Evolutionary conservation across 2,329 filamentous ascomycete species (phyloP).

Genomic region (Ceratocystis cacaofunesta): DNA sequence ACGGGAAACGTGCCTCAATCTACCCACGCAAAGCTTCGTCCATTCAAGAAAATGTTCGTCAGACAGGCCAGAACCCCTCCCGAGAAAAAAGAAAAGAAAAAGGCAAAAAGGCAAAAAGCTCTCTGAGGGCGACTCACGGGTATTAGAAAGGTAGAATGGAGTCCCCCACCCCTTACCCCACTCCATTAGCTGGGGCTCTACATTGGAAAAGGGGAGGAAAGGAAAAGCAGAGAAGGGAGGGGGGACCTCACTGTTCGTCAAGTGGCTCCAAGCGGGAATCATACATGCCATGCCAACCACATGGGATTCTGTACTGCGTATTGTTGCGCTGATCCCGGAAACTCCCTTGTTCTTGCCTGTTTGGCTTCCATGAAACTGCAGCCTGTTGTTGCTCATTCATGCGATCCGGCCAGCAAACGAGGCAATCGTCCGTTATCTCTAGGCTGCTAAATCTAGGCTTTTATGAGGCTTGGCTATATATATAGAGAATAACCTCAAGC

Average conservation of each 20-base stretch:
- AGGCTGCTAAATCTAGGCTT: too few species aligned
- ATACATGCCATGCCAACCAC: constrained; percentile 5
- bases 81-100: too few species aligned
- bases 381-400: not conserved
- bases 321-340: not conserved
- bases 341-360: not conserved
- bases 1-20: not conserved
- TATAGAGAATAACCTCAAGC: too few species aligned
- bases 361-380: not conserved
- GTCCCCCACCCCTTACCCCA: not conserved
- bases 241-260: not conserved
- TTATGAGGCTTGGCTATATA: too few species aligned
- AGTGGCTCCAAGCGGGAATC: not conserved
- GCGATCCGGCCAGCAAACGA: too few species aligned
- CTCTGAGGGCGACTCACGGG: not conserved
- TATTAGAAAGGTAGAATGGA: not conserved
- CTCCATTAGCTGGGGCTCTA: not conserved
- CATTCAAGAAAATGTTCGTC: not conserved
- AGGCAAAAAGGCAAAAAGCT: not conserved
- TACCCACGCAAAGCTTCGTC: not conserved
- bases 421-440: too few species aligned
- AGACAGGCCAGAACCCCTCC: not conserved
- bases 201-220: not conserved
- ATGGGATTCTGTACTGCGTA: not conserved
- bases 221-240: not conserved